Conservation (phyloP, 176 grass and related monocot species). For the Eragrostis curvula region DNA sequence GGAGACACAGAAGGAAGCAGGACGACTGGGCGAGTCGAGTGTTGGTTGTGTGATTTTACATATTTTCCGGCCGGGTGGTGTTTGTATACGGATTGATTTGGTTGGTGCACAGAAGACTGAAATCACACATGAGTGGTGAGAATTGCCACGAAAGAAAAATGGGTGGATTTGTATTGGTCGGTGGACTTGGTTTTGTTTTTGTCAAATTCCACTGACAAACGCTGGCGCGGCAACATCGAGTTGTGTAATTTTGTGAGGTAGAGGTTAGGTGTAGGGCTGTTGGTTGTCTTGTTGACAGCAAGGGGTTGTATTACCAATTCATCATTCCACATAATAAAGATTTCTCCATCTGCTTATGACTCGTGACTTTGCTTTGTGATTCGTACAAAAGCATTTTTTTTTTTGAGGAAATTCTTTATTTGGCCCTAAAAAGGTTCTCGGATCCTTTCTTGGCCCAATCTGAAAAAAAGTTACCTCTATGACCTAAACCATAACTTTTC, state of each 20-base stretch:
- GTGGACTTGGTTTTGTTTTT: constrained; percentile 59
- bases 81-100: neutral
- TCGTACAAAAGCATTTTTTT: too few species aligned
- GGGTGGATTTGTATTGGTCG: constrained; percentile 39
- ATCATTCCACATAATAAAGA: constrained; percentile 40
- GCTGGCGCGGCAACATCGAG: constrained; percentile 9
- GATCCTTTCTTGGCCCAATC: too few species aligned
- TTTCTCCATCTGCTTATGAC: too few species aligned
- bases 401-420: too few species aligned
- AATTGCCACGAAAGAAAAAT: neutral
- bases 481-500: too few species aligned
- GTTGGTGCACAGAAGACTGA: neutral
- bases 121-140: constrained; percentile 25
- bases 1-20: neutral
- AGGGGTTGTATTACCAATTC: constrained; percentile 50
- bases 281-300: neutral
- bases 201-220: constrained; percentile 43
- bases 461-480: too few species aligned
- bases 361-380: too few species aligned
- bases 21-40: neutral
- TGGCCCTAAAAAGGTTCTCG: too few species aligned
- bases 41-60: constrained; percentile 3
- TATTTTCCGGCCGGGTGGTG: constrained; percentile 1
- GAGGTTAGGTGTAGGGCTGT: constrained; percentile 39
- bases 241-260: constrained; percentile 20